Base-by-base conservation (phyloP, 2,329 filamentous ascomycete species). In the Alternaria arbusti region DNA sequence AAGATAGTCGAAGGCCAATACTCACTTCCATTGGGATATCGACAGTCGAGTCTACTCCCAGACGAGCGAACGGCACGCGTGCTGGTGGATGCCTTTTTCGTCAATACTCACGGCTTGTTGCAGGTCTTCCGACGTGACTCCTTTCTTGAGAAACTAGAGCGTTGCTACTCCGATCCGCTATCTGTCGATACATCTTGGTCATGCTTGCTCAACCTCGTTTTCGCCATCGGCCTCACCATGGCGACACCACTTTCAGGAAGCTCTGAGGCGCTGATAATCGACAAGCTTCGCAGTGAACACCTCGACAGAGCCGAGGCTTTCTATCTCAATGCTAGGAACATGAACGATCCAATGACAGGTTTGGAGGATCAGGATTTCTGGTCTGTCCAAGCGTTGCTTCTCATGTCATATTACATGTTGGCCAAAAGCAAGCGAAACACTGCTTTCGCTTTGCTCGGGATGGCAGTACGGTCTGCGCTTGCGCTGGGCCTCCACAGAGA, bases 401-500 rank as follows among this genome's bases (percentile, higher is more conserved):
- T 91, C 36, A 90, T 91, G 86, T 84, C 88, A 0, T 76, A 90
- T 3, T 91, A 90, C 70, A 88, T 86, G 84, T 78, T 91, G 15
- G 83, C 85, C 3, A 83, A 88, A 13, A 88, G 88, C 1, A 89
- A 86, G 74, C 82, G 87, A 15, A 90, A 90, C 67, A 85, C 87
- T 6, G 87, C 89, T 0, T 90, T 89, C 77, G 83, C 84, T 15
- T 88, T 90, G 62, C 83, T 87, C 51, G 88, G 89, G 85, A 79
- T 76, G 77, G 89, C 89, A 22, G 86, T 89, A 49, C 84, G 87
- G 12, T 88, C 87, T 56, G 88, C 88, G 3, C 87, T 88, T 71
- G 85, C 88, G 0, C 78, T 91, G 2, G 89, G 89, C 2, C 78
- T 91, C 4, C 89, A 91, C 67, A 82, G 86, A 68, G 85, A 87